These are phyloP conservation scores for Globisporangium cederbergense DNA, from an alignment of 352 stramenopile genomes.

Conservation along the genomic window DNA sequence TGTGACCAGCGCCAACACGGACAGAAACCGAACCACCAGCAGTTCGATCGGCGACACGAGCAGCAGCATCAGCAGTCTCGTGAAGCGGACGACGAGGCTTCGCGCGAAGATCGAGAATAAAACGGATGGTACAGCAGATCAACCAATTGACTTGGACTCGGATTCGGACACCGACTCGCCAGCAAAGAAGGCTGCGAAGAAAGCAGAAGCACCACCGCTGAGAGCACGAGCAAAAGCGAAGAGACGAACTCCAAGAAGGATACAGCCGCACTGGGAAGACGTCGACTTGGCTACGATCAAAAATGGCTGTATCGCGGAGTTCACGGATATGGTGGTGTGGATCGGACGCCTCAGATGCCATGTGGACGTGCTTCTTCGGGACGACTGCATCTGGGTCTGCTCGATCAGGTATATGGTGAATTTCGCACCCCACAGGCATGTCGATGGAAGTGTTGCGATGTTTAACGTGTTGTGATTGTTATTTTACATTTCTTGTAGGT, in stretches of 20 bases:
- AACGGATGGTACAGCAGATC: slow-evolving; percentile 25
- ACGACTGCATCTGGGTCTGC: slow-evolving; percentile 32
- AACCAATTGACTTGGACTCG: slow-evolving; percentile 50
- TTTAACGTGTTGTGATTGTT: neutral
- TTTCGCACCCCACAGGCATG: neutral
- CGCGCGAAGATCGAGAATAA: neutral
- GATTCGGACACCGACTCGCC: slow-evolving; percentile 34
- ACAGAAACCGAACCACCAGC: slow-evolving; percentile 6
- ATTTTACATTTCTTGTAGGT: neutral
- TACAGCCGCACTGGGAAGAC: slow-evolving; percentile 16
- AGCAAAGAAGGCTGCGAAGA: slow-evolving; percentile 10
- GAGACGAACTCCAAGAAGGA: neutral
- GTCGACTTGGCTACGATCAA: slow-evolving; percentile 26
- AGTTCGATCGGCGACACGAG: neutral
- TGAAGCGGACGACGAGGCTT: slow-evolving; percentile 3
- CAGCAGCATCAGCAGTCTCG: slow-evolving; percentile 9
- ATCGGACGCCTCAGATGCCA: slow-evolving; percentile 41
- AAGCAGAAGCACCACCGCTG: neutral
- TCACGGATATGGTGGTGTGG: slow-evolving; percentile 33
- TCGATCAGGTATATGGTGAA: slow-evolving; percentile 27
- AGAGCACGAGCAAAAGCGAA: slow-evolving; percentile 7
- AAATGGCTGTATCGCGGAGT: slow-evolving; percentile 10
- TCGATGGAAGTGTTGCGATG: too few relatives aligned
- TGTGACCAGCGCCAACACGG: neutral
- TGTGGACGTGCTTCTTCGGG: slow-evolving; percentile 30